Percentiles rank a stretch among this genome's conserved stretches.
These are phyloP conservation scores for Diaporthe eres DNA, from an alignment of 2,329 filamentous ascomycete genomes.

Conservation along the genomic window DNA sequence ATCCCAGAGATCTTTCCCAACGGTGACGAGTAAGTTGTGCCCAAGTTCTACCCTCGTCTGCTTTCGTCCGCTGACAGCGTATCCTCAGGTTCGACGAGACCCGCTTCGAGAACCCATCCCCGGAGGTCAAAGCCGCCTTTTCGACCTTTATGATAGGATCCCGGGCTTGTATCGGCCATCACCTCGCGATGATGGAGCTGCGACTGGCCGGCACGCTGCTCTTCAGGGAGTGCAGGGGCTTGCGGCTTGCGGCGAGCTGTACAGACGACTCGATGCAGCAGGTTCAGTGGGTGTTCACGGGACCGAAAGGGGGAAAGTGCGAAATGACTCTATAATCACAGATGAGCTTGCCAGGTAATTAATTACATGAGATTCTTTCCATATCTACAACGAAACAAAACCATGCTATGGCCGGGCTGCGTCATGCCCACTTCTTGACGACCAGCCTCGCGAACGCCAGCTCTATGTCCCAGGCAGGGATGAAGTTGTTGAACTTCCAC, in stretches of 20 bases:
- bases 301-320: slow-evolving; percentile 40
- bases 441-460: slow-evolving; percentile 22
- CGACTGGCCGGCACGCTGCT: slow-evolving; percentile 61
- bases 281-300: slow-evolving; percentile 40
- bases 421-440: slow-evolving; percentile 21
- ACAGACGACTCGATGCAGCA: slow-evolving; percentile 43
- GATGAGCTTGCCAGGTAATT: not conserved
- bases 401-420: not conserved
- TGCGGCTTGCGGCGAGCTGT: slow-evolving; percentile 34
- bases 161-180: slow-evolving; percentile 65
- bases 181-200: slow-evolving; percentile 66
- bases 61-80: not conserved
- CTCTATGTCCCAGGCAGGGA: slow-evolving; percentile 16
- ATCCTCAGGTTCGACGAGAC: slow-evolving; percentile 46
- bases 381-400: not conserved
- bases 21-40: slow-evolving; percentile 45
- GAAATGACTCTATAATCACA: slow-evolving; percentile 39
- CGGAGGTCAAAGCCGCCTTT: slow-evolving; percentile 59
- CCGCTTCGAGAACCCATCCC: slow-evolving; percentile 50
- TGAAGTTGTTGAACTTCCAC: slow-evolving; percentile 24
- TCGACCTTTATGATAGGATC: slow-evolving; percentile 66
- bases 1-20: slow-evolving; percentile 51
- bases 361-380: not conserved
- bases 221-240: slow-evolving; percentile 52
- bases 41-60: not conserved